These are phyloP conservation scores for Cicer yamashitae DNA, from an alignment of 306 rosid genomes.

Conservation along the genomic window DNA sequence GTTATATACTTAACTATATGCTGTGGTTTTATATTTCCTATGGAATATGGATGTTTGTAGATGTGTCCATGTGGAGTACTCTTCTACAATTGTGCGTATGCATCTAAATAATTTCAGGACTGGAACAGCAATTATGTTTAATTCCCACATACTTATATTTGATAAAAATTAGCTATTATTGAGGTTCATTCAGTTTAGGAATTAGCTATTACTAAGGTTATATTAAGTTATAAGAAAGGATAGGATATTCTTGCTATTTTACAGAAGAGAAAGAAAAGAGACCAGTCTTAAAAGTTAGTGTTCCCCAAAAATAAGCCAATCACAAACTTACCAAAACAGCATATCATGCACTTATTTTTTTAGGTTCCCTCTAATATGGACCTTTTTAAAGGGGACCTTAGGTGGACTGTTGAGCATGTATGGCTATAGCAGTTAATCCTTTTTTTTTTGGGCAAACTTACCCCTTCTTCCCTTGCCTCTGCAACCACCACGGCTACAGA, in stretches of 20 bases:
- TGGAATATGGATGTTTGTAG: constrained; percentile 13
- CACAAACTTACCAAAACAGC: constrained; percentile 1
- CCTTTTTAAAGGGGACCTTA: background rate
- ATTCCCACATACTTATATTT: constrained; percentile 8
- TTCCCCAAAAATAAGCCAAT: constrained; percentile 8
- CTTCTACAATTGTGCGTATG: background rate
- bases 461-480: no score
- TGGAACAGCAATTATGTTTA: constrained; percentile 9
- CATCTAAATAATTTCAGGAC: constrained; percentile 13
- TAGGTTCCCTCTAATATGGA: background rate
- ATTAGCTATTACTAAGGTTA: background rate
- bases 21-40: constrained; percentile 4
- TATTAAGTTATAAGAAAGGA: background rate
- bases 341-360: background rate
- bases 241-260: background rate
- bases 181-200: constrained; percentile 2
- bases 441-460: no score
- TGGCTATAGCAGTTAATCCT: no score
- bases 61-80: constrained; percentile 2
- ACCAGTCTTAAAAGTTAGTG: background rate
- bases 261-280: background rate
- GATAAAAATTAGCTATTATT: constrained; percentile 10
- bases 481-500: no score
- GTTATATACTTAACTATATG: constrained; percentile 11
- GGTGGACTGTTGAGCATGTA: no score